Conservation (phyloP, 345 rosid species). For the Laguncularia racemosa region DNA sequence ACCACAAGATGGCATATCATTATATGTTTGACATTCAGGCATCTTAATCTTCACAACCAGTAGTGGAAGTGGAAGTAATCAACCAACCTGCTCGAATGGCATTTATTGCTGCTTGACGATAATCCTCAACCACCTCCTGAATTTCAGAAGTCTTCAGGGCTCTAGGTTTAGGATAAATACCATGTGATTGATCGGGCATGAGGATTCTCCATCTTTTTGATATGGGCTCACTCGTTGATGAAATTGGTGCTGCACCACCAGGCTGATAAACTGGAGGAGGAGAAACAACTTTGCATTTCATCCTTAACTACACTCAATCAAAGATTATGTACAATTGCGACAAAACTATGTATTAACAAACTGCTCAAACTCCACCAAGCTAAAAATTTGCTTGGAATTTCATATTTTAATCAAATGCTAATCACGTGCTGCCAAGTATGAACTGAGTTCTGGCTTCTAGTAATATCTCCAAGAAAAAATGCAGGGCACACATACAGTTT, state of each 20-base stretch:
- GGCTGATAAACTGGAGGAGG: conserved; percentile 33
- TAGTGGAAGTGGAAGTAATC: background rate
- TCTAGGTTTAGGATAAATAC: conserved; percentile 19
- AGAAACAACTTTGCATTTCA: background rate
- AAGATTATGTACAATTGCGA: too few species aligned
- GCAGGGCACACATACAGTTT: too few species aligned
- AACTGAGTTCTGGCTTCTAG: too few species aligned
- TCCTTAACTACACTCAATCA: too few species aligned
- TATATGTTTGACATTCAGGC: conserved; percentile 1
- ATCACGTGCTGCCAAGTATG: too few species aligned
- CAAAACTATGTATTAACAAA: too few species aligned
- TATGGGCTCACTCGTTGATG: conserved; percentile 27
- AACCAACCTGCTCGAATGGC: conserved; percentile 33
- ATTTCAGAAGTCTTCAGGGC: conserved; percentile 24
- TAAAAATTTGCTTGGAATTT: background rate
- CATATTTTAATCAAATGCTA: too few species aligned
- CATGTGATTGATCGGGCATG: conserved; percentile 19
- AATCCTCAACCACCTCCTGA: conserved; percentile 22
- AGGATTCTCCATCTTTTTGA: conserved; percentile 33
- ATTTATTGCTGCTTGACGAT: conserved; percentile 25
- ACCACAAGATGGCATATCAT: background rate
- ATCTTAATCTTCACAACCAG: background rate
- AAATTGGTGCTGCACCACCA: conserved; percentile 30
- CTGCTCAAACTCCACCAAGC: too few species aligned
- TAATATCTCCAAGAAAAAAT: too few species aligned